Conservation (phyloP, 352 stramenopile genomes). For the Phytopythium aichiense region DNA sequence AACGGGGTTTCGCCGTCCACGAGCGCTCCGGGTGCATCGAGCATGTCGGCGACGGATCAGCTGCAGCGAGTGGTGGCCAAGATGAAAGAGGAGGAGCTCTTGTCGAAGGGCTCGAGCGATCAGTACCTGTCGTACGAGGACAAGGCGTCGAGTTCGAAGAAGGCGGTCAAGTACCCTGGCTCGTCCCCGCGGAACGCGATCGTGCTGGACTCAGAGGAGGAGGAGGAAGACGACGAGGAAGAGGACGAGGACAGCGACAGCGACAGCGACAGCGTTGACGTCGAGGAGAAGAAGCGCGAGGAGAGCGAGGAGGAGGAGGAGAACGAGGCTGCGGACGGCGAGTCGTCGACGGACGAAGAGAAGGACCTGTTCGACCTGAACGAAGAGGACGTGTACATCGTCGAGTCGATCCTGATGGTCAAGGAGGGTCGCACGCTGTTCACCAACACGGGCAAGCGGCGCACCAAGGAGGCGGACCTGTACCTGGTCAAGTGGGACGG, state of each 20-base stretch:
- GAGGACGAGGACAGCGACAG: slow-evolving; percentile 17
- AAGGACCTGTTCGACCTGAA: slow-evolving; percentile 64
- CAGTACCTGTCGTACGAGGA: slow-evolving; percentile 32
- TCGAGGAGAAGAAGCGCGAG: slow-evolving; percentile 14
- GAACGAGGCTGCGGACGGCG: slow-evolving; percentile 15
- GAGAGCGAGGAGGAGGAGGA: slow-evolving; percentile 8
- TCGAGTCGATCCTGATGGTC: slow-evolving; percentile 68
- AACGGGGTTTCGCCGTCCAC: not conserved
- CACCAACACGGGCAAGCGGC: slow-evolving; percentile 18
- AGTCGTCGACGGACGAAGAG: slow-evolving; percentile 65
- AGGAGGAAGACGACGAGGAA: slow-evolving; percentile 29
- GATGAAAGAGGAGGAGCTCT: slow-evolving; percentile 25
- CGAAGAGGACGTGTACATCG: slow-evolving; percentile 70
- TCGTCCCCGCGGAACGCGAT: slow-evolving; percentile 43
- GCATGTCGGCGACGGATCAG: slow-evolving; percentile 17
- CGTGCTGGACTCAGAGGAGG: slow-evolving; percentile 48
- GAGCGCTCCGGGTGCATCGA: not conserved
- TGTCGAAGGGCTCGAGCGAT: slow-evolving; percentile 6
- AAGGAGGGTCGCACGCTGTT: slow-evolving; percentile 48
- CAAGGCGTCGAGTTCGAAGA: not conserved
- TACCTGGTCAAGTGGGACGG: slow-evolving; percentile 79
- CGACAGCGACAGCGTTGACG: slow-evolving; percentile 17
- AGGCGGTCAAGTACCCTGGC: slow-evolving; percentile 12
- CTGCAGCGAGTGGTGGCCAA: slow-evolving; percentile 24
- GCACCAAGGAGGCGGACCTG: slow-evolving; percentile 57